Evolutionary conservation across 306 rosid genomes (phyloP).

Genomic region (Senna siamea): DNA sequence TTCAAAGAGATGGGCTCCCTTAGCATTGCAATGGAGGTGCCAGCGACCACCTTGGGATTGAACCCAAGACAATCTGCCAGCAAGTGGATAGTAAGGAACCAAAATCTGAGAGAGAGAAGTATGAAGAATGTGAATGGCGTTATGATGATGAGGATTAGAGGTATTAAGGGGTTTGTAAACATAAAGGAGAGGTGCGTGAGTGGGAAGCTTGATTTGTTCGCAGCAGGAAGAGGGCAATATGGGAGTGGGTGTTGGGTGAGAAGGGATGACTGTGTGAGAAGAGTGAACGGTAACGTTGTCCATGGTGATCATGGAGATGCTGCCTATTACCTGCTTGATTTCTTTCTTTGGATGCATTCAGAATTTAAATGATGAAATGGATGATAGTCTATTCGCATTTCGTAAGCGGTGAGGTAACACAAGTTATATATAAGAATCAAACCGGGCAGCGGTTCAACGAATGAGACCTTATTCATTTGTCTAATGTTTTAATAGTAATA

Average conservation of each 20-base stretch:
- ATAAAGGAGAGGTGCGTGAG: constrained; percentile 45
- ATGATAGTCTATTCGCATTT: no score
- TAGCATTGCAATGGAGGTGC: constrained; percentile 44
- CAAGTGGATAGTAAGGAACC: constrained; percentile 45
- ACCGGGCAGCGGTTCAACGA: no score
- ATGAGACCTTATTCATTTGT: no score
- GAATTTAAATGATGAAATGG: no score
- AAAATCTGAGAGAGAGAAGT: constrained; percentile 39
- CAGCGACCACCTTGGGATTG: not conserved
- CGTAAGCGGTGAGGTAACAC: no score
- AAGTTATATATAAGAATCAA: no score
- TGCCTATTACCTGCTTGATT: no score
- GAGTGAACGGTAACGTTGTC: constrained; percentile 12
- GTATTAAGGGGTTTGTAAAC: constrained; percentile 38
- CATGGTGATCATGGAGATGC: not conserved
- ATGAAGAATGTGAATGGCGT: not conserved
- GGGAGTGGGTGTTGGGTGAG: constrained; percentile 21
- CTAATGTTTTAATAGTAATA: no score
- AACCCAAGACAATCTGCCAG: constrained; percentile 41
- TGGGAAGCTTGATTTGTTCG: constrained; percentile 51
- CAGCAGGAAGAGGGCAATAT: constrained; percentile 33
- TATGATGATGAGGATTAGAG: not conserved
- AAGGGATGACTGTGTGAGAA: constrained; percentile 29
- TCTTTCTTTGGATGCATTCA: no score
- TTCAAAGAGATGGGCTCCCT: constrained; percentile 38